A percentile compares a stretch with the other conserved stretches of the same genome.
phyloP scores from a whole-genome alignment of 2,329 filamentous ascomycete genomes.

The Xylariaceae sp. region DNA sequence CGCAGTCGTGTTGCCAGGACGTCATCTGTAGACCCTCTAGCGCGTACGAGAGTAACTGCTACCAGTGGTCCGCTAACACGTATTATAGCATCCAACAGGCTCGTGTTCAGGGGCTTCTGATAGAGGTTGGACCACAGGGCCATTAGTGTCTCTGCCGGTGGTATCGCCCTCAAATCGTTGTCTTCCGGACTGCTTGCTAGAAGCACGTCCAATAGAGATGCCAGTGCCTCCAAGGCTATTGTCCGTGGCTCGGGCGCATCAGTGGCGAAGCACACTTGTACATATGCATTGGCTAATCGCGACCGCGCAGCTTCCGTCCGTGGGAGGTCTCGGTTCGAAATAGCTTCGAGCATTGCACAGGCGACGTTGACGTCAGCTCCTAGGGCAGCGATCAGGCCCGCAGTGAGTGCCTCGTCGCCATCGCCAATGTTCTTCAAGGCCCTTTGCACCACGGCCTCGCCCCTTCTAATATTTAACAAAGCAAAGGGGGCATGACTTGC shows the following conservation, averaged over 20 bases:
- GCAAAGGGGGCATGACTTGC: conserved; percentile 13
- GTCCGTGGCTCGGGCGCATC: conserved; percentile 41
- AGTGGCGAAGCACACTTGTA: conserved; percentile 35
- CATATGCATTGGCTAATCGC: conserved; percentile 39
- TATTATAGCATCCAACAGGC: conserved; percentile 45
- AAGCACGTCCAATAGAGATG: conserved; percentile 38
- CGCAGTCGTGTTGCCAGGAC: conserved; percentile 23
- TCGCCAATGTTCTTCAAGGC: conserved; percentile 17
- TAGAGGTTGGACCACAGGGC: conserved; percentile 38
- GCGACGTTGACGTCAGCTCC: conserved; percentile 37
- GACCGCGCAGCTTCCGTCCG: conserved; percentile 23
- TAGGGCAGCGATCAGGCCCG: conserved; percentile 34
- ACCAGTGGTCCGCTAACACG: conserved; percentile 42
- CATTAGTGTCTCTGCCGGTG: conserved; percentile 31
- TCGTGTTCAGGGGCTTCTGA: conserved; percentile 39
- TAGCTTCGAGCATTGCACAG: conserved; percentile 36
- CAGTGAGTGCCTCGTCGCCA: conserved; percentile 20
- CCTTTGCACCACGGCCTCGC: conserved; percentile 31
- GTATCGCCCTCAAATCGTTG: conserved; percentile 26
- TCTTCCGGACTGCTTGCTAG: conserved; percentile 21
- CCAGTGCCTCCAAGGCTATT: conserved; percentile 43
- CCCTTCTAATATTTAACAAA: conserved; percentile 21
- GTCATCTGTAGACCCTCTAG: conserved; percentile 7
- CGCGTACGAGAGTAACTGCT: conserved; percentile 27
- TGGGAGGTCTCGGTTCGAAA: conserved; percentile 26